A percentile compares a stretch with the other conserved stretches of the same genome.
Conservation (phyloP, 2,329 filamentous ascomycete species). For the Dendrostoma leiphaemia region DNA sequence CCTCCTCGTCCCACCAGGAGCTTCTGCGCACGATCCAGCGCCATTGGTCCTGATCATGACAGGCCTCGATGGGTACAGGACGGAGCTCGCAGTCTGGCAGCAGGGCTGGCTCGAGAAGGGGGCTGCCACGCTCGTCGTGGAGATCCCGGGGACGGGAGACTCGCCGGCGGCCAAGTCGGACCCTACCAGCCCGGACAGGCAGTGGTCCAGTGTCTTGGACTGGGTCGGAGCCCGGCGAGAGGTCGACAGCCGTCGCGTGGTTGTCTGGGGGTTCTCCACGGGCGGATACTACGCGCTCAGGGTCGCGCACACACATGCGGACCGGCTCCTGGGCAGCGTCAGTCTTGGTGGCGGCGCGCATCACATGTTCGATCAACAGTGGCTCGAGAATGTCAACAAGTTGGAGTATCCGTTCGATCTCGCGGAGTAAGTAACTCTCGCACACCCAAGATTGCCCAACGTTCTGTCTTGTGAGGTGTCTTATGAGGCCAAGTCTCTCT, state of each 20-base stretch:
- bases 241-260: slow-evolving; percentile 55
- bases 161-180: slow-evolving; percentile 63
- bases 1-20: slow-evolving; percentile 53
- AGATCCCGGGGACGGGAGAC: slow-evolving; percentile 67
- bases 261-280: slow-evolving; percentile 63
- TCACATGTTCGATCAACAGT: slow-evolving; percentile 57
- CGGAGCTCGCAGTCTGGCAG: slow-evolving; percentile 59
- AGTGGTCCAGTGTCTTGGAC: slow-evolving; percentile 60
- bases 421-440: too few relatives aligned
- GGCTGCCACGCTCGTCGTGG: slow-evolving; percentile 60
- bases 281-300: slow-evolving; percentile 68
- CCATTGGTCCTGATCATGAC: slow-evolving; percentile 57
- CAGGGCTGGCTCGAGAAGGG: slow-evolving; percentile 61
- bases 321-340: slow-evolving; percentile 50
- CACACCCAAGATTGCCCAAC: too few relatives aligned
- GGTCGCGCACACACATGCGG: slow-evolving; percentile 61
- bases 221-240: slow-evolving; percentile 46
- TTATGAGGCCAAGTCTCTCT: too few relatives aligned
- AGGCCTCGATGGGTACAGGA: slow-evolving; percentile 47
- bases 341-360: slow-evolving; percentile 64
- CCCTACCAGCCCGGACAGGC: slow-evolving; percentile 54
- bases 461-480: too few relatives aligned
- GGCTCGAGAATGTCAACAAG: slow-evolving; percentile 60
- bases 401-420: slow-evolving; percentile 60
- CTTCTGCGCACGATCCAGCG: slow-evolving; percentile 25